Evolutionary conservation across 2,329 filamentous ascomycete genomes (phyloP).

Genomic region (Arthrobotrys entomopaga): DNA sequence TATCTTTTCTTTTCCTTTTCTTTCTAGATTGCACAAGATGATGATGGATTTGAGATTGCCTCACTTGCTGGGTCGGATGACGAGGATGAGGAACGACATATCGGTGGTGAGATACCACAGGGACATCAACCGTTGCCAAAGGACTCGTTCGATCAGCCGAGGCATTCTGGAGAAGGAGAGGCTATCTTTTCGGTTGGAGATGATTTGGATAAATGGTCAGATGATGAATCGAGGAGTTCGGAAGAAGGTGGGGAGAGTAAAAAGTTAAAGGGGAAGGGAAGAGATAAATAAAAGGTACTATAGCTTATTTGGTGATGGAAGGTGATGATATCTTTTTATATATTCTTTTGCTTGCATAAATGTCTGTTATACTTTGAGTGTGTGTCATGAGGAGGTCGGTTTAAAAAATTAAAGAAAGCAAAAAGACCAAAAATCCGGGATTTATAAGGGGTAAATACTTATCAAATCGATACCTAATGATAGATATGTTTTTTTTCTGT

Average conservation of each 20-base stretch:
- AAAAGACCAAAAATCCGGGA: not conserved
- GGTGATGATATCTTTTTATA: not conserved
- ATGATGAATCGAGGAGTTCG: slow-evolving; percentile 40
- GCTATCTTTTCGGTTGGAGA: slow-evolving; percentile 53
- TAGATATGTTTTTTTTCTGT: slow-evolving; percentile 12
- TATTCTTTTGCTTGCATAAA: not conserved
- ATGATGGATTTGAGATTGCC: slow-evolving; percentile 96
- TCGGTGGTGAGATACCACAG: slow-evolving; percentile 61
- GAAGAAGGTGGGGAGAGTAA: slow-evolving; percentile 47
- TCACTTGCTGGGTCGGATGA: slow-evolving; percentile 80
- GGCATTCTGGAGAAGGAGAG: slow-evolving; percentile 51
- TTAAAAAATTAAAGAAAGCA: not conserved
- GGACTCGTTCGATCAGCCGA: slow-evolving; percentile 46
- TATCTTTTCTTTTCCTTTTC: not conserved
- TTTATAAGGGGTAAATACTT: not conserved
- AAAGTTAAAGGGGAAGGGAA: slow-evolving; percentile 43
- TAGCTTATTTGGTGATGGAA: not conserved
- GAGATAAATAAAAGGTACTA: slow-evolving; percentile 27
- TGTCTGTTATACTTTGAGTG: not conserved
- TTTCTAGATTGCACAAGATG: slow-evolving; percentile 82
- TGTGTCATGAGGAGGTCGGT: not conserved
- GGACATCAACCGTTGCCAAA: slow-evolving; percentile 40
- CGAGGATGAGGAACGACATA: slow-evolving; percentile 72
- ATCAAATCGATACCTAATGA: slow-evolving; percentile 20
- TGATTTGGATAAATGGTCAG: slow-evolving; percentile 51